These are phyloP conservation scores for Diplodia sapinea DNA, from an alignment of 2,329 filamentous ascomycete genomes.

Conservation along the genomic window DNA sequence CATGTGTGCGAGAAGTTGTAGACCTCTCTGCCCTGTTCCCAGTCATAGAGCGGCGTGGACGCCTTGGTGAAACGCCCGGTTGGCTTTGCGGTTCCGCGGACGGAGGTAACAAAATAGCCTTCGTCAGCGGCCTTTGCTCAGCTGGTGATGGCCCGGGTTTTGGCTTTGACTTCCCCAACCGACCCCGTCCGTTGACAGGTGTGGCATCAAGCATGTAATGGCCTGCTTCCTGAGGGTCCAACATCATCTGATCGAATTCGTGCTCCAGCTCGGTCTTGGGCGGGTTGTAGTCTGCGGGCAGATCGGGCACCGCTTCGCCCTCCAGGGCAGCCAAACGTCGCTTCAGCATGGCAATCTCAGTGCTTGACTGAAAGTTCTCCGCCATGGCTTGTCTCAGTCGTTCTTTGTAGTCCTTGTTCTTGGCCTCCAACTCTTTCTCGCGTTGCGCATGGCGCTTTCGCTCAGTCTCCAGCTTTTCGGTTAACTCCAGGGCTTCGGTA, in stretches of 20 bases:
- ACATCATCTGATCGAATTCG: conserved; percentile 27
- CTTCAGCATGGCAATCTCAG: conserved; percentile 46
- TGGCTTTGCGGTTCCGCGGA: background rate
- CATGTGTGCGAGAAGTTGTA: background rate
- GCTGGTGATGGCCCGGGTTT: background rate
- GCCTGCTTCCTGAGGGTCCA: conserved; percentile 29
- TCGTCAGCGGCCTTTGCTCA: background rate
- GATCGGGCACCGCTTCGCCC: background rate
- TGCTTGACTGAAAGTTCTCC: conserved; percentile 42
- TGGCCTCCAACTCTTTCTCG: conserved; percentile 67
- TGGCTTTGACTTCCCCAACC: background rate
- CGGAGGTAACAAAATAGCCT: background rate
- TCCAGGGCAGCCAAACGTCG: conserved; percentile 42
- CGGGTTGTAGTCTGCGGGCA: background rate
- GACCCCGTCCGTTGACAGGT: conserved; percentile 10
- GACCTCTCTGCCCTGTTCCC: conserved; percentile 7
- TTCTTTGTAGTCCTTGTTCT: conserved; percentile 57
- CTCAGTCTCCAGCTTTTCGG: conserved; percentile 70
- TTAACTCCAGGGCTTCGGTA: conserved; percentile 69
- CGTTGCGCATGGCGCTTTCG: conserved; percentile 68
- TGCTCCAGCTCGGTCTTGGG: conserved; percentile 23
- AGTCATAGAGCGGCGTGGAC: conserved; percentile 8
- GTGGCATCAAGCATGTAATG: conserved; percentile 25
- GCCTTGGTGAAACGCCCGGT: conserved; percentile 1
- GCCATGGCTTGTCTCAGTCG: conserved; percentile 43